A percentile compares a stretch with the other conserved stretches of the same genome.
These are phyloP conservation scores for Amesomyces nigricolor DNA, from an alignment of 2,329 filamentous ascomycete species.

Conservation along the genomic window DNA sequence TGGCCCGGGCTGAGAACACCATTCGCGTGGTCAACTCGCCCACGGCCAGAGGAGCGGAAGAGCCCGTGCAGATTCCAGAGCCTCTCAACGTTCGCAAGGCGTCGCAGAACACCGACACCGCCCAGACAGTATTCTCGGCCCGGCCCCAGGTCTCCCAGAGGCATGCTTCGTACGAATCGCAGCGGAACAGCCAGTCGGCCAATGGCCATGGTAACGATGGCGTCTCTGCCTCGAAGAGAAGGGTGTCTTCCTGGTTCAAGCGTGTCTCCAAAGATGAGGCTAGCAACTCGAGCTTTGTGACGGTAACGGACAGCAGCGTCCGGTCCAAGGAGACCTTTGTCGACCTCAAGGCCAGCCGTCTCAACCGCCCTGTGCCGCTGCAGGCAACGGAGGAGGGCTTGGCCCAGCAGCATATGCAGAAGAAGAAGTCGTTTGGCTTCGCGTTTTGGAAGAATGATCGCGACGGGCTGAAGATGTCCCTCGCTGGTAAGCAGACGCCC, in stretches of 20 bases:
- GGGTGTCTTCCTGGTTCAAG: conserved; percentile 49
- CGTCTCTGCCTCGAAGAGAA: conserved; percentile 34
- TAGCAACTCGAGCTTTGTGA: conserved; percentile 18
- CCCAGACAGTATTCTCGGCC: background rate
- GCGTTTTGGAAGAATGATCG: conserved; percentile 50
- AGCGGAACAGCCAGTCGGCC: background rate
- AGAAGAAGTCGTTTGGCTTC: conserved; percentile 49
- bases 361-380: conserved; percentile 2
- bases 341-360: background rate
- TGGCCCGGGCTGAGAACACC: conserved; percentile 44
- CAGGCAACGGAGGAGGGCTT: background rate
- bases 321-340: conserved; percentile 13
- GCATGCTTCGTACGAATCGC: conserved; percentile 3
- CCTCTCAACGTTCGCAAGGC: conserved; percentile 40
- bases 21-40: conserved; percentile 53
- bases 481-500: conserved; percentile 37
- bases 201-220: conserved; percentile 18
- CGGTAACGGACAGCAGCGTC: conserved; percentile 18
- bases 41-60: conserved; percentile 31
- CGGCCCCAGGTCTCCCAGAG: background rate
- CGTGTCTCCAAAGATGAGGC: conserved; percentile 38
- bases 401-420: conserved; percentile 10
- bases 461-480: conserved; percentile 39
- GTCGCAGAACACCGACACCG: conserved; percentile 12
- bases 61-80: conserved; percentile 33